A percentile compares a stretch with the other conserved stretches of the same genome.
These are phyloP conservation scores for Penicillium griseofulvum DNA, from an alignment of 2,329 filamentous ascomycete genomes.

Conservation along the genomic window DNA sequence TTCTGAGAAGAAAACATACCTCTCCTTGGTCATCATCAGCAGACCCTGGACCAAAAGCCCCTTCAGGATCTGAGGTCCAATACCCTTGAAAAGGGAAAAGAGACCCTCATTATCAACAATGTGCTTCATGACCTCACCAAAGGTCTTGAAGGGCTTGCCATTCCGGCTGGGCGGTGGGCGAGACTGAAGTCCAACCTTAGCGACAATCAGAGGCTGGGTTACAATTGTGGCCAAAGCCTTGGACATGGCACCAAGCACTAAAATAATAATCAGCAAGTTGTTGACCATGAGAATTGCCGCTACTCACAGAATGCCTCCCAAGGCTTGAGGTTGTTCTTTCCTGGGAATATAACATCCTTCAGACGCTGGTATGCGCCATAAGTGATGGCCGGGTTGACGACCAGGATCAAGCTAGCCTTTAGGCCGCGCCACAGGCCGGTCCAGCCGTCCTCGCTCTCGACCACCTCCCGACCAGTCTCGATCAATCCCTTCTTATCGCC, in stretches of 20 bases:
- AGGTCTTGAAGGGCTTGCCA: constrained; percentile 90
- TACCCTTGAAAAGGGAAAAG: constrained; percentile 90
- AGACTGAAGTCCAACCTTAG: constrained; percentile 94
- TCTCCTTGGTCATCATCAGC: constrained; percentile 98
- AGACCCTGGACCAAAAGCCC: constrained; percentile 91
- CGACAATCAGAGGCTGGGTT: constrained; percentile 94
- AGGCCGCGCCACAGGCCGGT: constrained; percentile 15
- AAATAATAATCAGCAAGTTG: constrained; percentile 13
- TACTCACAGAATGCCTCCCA: constrained; percentile 88
- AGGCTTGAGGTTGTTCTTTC: constrained; percentile 70
- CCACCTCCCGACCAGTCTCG: constrained; percentile 83
- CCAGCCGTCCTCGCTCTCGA: constrained; percentile 85
- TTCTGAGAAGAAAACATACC: constrained; percentile 50
- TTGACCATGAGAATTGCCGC: neutral
- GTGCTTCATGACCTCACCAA: constrained; percentile 90
- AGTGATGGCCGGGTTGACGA: constrained; percentile 60
- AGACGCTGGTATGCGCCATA: constrained; percentile 95
- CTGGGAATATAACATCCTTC: constrained; percentile 72
- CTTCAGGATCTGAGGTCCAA: constrained; percentile 89
- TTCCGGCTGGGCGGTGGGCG: constrained; percentile 79
- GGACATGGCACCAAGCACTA: constrained; percentile 87
- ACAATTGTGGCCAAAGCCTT: constrained; percentile 87
- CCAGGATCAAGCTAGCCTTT: constrained; percentile 21
- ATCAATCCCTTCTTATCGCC: constrained; percentile 79
- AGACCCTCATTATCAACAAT: constrained; percentile 85